Base-by-base conservation (phyloP, 2,329 filamentous ascomycete genomes). In the Ceratocystis diversiconidia region DNA sequence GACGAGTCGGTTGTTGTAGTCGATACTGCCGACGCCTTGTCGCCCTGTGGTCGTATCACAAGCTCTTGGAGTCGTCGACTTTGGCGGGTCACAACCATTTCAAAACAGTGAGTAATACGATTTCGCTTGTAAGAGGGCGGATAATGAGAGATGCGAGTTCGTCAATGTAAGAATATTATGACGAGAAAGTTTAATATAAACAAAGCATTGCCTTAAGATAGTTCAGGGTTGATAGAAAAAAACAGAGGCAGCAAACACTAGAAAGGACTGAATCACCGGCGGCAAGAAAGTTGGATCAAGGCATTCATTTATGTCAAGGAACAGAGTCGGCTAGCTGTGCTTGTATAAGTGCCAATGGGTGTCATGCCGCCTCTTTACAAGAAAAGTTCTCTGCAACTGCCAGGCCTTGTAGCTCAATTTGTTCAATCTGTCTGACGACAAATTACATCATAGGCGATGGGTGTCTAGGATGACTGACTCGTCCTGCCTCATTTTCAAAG, bases 11-110 rank as follows among this genome's bases (percentile, higher is more conserved):
- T 22, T 52, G 12, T 50, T 25, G 48, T 19, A 25, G 48, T 10
- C 19, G 48, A 12, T 10, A 25, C 22, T 10, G 48, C 22, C 48
- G 10, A 10, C 19, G n/a, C 5, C 48, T 7, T 46, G 36, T 19
- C 8, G 5, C 30, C 15, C 61, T 55, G 59, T 30, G 64, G 25
- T 28, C 59, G 12, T 19, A 62, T 57, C 48, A 50, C 41, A 30
- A 62, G 46, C 46, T 44, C 48, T 3, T 43, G 61, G 15, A 28
- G 46, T 41, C 59, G 59, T 32, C 41, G 64, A 25, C 64, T 65
- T 6, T 50, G 48, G 28, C 59, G 46, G 15, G 44, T 28, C 15
- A 30, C 60, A 12, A 61, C 46, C 64, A 62, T 65, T 57, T 62
- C 22, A 62, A 28, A 50, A 32, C 12, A 41, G 36, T 4, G 36